Base-by-base conservation (phyloP, 192 early-diverging fungal genomes). In the Coemansia asiatica region DNA sequence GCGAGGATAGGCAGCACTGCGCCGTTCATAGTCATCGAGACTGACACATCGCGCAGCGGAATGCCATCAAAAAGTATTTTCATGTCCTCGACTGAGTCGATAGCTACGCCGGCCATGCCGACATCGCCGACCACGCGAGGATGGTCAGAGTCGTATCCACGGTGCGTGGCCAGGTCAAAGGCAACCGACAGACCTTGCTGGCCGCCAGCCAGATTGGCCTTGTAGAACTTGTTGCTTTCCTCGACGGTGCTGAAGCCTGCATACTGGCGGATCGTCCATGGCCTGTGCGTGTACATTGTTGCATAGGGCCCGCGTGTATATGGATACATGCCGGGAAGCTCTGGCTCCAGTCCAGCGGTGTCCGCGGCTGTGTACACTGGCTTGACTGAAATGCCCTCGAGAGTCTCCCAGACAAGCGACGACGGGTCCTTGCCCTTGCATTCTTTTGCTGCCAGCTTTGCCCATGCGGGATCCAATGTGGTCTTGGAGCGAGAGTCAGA, bases 21-120 rank as follows among this genome's bases (percentile, higher is more conserved):
- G n/a, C 93, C 93, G 72, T 95, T 95, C 93, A 95, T 95, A 9
- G 93, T 95, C 93, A 95, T 95, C 2, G 91, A 93, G 8, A 95
- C 93, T 4, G 92, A 94, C 78, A 95, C 93, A 66, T 90, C 91
- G 71, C 91, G 92, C 44, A 95, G 85, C 49, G 93, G 90, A 61
- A 95, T 95, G 6, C 90, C 91, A 64, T 92, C 87, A 80, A 95
- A 95, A 60, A 95, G 68, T 66, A 92, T 89, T 85, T 94, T 94
- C 92, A 94, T 94, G 75, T 95, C 93, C 73, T 95, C 93, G 15
- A 95, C 89, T 12, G 91, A 88, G 70, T 95, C 93, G 68, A 95
- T 95, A 16, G 93, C 93, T 35, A 95, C 93, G 57, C 93, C 93
- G 27, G 93, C 93, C 93, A 95, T 95, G 22, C 93, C 93, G 21